These are phyloP conservation scores for Sarocladiaceae sp. DNA, from an alignment of 2,329 filamentous ascomycete species.

Conservation along the genomic window DNA sequence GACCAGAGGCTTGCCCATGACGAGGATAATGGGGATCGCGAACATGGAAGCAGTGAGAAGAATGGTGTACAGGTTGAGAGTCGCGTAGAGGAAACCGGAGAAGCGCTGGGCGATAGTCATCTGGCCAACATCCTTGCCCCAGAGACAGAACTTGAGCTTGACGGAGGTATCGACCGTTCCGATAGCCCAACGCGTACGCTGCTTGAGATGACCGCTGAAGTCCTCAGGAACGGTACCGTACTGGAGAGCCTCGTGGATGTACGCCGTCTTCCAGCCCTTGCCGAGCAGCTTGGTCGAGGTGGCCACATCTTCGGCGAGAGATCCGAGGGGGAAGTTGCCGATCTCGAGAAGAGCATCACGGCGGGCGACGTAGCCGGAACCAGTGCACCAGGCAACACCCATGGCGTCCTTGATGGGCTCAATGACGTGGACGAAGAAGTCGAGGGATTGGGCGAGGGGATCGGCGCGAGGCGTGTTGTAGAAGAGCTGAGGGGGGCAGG, in stretches of 20 bases:
- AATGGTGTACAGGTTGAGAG: conserved; percentile 49
- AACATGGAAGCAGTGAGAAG: conserved; percentile 48
- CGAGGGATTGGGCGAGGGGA: conserved; percentile 50
- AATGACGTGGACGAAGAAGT: conserved; percentile 51
- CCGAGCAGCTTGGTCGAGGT: conserved; percentile 54
- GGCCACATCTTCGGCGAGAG: conserved; percentile 54
- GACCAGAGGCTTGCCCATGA: conserved; percentile 50
- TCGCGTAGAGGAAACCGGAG: conserved; percentile 51
- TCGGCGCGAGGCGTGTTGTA: conserved; percentile 56
- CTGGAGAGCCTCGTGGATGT: conserved; percentile 52
- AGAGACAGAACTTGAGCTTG: conserved; percentile 55
- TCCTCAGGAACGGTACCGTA: conserved; percentile 55
- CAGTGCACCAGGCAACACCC: conserved; percentile 57
- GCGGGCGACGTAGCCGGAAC: conserved; percentile 54
- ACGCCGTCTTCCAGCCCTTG: conserved; percentile 56
- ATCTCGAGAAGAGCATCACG: conserved; percentile 55
- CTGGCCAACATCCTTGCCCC: conserved; percentile 41
- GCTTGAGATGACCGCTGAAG: conserved; percentile 48
- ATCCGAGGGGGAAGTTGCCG: conserved; percentile 54
- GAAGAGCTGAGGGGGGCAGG: conserved; percentile 56
- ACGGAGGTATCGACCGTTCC: conserved; percentile 52
- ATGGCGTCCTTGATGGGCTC: conserved; percentile 44
- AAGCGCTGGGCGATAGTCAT: conserved; percentile 54
- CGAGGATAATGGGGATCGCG: conserved; percentile 52
- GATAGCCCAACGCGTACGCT: conserved; percentile 50